Conservation (phyloP, 2,329 filamentous ascomycete species). For the Grosmannia huntii region DNA sequence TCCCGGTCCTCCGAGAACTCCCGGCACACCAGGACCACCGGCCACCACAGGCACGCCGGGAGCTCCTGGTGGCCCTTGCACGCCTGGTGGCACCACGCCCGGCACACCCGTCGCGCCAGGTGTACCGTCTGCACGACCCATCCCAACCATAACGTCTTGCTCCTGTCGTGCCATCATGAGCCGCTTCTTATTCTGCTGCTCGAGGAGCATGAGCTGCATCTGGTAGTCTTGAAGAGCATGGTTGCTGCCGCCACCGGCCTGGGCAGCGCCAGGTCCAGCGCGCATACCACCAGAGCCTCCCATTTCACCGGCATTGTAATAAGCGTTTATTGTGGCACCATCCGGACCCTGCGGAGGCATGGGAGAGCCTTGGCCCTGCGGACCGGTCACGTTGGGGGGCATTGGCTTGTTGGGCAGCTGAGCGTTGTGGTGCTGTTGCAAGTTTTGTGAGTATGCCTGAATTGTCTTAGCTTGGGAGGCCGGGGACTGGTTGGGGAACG, state of each 20-base stretch:
- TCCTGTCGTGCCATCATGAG: conserved; percentile 73
- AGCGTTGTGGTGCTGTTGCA: conserved; percentile 69
- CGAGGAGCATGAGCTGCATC: conserved; percentile 73
- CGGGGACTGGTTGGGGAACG: conserved; percentile 39
- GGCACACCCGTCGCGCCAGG: not conserved
- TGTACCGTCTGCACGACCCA: conserved; percentile 3
- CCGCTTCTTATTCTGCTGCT: conserved; percentile 80
- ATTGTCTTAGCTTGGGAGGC: conserved; percentile 69
- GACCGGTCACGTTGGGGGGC: conserved; percentile 57
- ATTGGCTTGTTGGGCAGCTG: conserved; percentile 74
- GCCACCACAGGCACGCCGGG: conserved; percentile 30
- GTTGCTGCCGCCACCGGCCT: conserved; percentile 48
- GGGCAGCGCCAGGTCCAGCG: conserved; percentile 32
- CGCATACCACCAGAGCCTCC: conserved; percentile 46
- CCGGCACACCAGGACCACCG: conserved; percentile 38
- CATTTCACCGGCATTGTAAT: conserved; percentile 54
- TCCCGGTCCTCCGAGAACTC: conserved; percentile 29
- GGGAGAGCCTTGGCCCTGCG: conserved; percentile 66
- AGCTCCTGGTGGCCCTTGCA: conserved; percentile 12
- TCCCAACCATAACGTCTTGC: conserved; percentile 51
- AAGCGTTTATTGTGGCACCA: conserved; percentile 39
- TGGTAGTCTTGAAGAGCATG: conserved; percentile 79
- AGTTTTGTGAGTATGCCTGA: conserved; percentile 73
- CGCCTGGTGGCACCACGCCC: not conserved
- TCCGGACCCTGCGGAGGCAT: conserved; percentile 69